Percentiles rank a stretch among this genome's conserved stretches.
phyloP scores from a whole-genome alignment of 768 basidiomycete species.

The Austroboletus festivus region DNA sequence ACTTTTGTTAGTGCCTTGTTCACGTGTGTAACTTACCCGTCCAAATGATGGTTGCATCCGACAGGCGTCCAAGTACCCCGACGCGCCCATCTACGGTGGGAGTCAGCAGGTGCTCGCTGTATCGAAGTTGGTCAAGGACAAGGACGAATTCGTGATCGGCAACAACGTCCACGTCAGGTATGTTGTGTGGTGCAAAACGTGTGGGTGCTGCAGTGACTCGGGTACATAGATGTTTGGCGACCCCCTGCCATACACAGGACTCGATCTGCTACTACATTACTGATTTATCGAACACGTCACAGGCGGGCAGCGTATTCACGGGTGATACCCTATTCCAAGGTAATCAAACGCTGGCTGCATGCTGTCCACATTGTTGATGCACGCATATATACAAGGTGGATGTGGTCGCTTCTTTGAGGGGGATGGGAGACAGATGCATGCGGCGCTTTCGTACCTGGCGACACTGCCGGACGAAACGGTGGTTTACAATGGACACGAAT shows the following conservation, averaged over 20 bases:
- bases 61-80: constrained; percentile 45
- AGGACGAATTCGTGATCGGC: constrained; percentile 75
- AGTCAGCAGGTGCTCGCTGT: constrained; percentile 65
- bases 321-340: constrained; percentile 87
- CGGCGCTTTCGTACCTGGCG: constrained; percentile 63
- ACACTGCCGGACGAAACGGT: constrained; percentile 76
- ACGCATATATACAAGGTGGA: constrained; percentile 55
- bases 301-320: constrained; percentile 83
- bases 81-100: constrained; percentile 70
- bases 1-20: constrained; percentile 26
- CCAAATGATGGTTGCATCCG: constrained; percentile 15
- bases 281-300: constrained; percentile 38
- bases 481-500: constrained; percentile 91
- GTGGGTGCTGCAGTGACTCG: constrained; percentile 7
- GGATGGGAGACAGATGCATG: constrained; percentile 73
- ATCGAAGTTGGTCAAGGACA: constrained; percentile 74
- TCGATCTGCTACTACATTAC: constrained; percentile 90
- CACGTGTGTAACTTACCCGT: background rate
- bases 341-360: background rate
- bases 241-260: constrained; percentile 94
- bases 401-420: constrained; percentile 97
- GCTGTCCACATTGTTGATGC: background rate
- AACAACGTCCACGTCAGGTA: constrained; percentile 60
- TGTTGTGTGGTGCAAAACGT: constrained; percentile 8
- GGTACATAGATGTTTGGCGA: constrained; percentile 70